phyloP scores from a whole-genome alignment of 1,284 basidiomycete species.

The Ganoderma meredithae region DNA sequence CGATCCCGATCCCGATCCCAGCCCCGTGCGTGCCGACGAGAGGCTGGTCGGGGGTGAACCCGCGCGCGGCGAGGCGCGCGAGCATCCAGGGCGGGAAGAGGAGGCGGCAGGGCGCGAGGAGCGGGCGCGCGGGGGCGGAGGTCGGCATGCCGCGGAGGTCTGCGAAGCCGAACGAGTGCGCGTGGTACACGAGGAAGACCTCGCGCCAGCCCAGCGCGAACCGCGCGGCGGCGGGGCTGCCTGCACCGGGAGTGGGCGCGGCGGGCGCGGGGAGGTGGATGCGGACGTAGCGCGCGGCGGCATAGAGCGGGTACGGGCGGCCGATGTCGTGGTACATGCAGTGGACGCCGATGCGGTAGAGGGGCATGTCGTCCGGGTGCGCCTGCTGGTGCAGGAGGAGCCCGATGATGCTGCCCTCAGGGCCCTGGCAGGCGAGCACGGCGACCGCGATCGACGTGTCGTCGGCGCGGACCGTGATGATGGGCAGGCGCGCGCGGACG shows the following conservation, averaged over 20 bases:
- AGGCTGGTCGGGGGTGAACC: slow-evolving; percentile 7
- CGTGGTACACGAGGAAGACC: slow-evolving; percentile 17
- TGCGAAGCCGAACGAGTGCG: slow-evolving; percentile 15
- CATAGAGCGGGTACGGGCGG: slow-evolving; percentile 17
- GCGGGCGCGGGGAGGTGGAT: slow-evolving; percentile 6
- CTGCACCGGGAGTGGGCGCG: too few species aligned
- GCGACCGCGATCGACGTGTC: slow-evolving; percentile 15
- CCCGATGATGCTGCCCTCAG: slow-evolving; percentile 11
- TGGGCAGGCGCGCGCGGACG: slow-evolving; percentile 13
- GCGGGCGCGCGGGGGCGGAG: slow-evolving; percentile 8
- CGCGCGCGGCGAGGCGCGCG: slow-evolving; percentile 12
- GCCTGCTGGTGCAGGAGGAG: slow-evolving; percentile 16
- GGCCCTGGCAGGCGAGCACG: slow-evolving; percentile 9
- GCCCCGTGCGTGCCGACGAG: background rate
- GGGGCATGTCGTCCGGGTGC: slow-evolving; percentile 15
- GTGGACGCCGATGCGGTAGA: slow-evolving; percentile 18
- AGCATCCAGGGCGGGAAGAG: slow-evolving; percentile 17
- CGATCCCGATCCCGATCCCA: background rate
- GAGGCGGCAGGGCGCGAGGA: slow-evolving; percentile 18
- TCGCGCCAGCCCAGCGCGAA: slow-evolving; percentile 13
- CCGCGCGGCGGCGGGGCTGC: too few species aligned
- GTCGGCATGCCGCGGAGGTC: background rate
- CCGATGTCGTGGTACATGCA: slow-evolving; percentile 13
- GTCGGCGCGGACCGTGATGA: slow-evolving; percentile 10
- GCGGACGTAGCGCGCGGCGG: slow-evolving; percentile 17